Base-by-base conservation (phyloP, 768 basidiomycete species). In the Rhizopogon sp. region DNA sequence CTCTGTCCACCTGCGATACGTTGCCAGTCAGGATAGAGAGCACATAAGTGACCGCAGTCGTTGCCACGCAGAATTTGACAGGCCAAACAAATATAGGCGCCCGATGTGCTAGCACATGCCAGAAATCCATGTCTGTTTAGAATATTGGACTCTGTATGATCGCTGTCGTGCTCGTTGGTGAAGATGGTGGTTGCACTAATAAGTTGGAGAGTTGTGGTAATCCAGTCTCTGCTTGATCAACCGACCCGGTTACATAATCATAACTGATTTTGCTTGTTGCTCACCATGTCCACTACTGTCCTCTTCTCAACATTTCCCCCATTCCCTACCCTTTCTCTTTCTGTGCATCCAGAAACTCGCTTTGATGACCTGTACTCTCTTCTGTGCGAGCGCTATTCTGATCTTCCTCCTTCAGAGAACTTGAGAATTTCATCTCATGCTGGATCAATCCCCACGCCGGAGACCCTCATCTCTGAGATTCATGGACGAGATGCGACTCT, bases 1-100 rank as follows among this genome's bases (percentile, higher is more conserved):
- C 65, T 29, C 90, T 82, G 72, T 98, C 93, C 25, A 95, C 92
- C 66, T 93, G 90, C 1, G 88, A 90, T 46, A 89, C 87, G 62
- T 95, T 94, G 41, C 80, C 78, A 0, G 89, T 92, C 39, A 88
- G 44, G 22, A 91, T 49, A 6, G 88, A 88, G 5, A 78, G 65
- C 6, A 88, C 58, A 62, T 81, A 93, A 6, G 82, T 79, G 0
- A 65, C 64, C 4, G 65, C 56, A 0, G 83, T 82, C 0, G 71
- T 66, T 31, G 75, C 75, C 0, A 76, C 50, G 58, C 84, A 87
- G 61, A 89, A 79, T 62, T 83, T 78, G 49, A 79, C 70, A 14
- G 90, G 88, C 82, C 85, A 88, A 42, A 72, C 72, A 45, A 83
- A 75, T 17, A 71, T 66, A 11, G 77, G 70, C 10, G 57, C 57